Evolutionary conservation across 2,329 filamentous ascomycete species (phyloP), one percentile per base, ranked within the genome.

Genomic region (Penicillium sp.): DNA sequence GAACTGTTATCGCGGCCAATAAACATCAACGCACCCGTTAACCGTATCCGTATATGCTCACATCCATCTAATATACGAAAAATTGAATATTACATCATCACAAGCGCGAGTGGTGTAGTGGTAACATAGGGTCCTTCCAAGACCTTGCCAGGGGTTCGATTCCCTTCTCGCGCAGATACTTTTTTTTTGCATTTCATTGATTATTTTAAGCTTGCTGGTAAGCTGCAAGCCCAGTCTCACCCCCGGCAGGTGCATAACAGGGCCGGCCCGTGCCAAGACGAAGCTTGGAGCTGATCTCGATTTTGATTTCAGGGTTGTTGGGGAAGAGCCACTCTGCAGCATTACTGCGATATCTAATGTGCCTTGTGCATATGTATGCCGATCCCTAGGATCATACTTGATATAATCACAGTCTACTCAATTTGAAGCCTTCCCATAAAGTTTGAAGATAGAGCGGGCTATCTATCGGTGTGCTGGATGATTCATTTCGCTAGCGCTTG

Each of bases 231-330:
- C 35, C 35, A 19, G 6, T n/a, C 14, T 33, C n/a, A 39, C 35
- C 35, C 35, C 35, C 11, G 35, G n/a, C 35, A 37, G 45, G 45
- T 19, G 46, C 27, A 22, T 49, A 4, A 26, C 35, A 49, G 33
- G 47, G 21, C 24, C 44, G 49, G 39, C 44, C 44, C 58, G 48
- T 50, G 55, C 55, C 52, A 48, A 57, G 51, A 46, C 29, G 37
- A 50, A 50, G 48, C 48, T 42, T 50, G 48, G 48, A 35, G 48
- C 24, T 50, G 14, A 29, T 35, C 21, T 50, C 22, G 24, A 39
- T 11, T 9, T 13, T 11, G n/a, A 42, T 39, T 39, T 50, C 21
- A 50, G 33, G 48, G 33, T 47, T 29, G 19, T 10, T 21, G 45
- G 37, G 37, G 37, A 42, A 10, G n/a, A 42, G 16, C 14, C 33